Evolutionary conservation across 805 yeast genomes (phyloP), one percentile per base, ranked within the genome.

Genomic region (Nakazawaea peltata): DNA sequence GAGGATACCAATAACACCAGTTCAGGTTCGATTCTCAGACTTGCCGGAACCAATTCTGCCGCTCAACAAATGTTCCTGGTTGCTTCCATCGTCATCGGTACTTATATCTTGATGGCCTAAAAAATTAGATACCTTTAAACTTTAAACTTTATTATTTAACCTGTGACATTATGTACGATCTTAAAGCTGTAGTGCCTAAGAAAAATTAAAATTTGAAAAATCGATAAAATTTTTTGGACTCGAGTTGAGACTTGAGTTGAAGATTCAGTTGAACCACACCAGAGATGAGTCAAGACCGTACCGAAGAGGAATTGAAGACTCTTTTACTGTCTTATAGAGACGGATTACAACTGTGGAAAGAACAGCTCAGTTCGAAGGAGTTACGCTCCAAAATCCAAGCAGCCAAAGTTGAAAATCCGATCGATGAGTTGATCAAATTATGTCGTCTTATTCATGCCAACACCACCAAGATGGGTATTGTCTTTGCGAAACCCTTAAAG

Each of bases 401-500:
- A 6, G 38, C 63, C 1, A 42, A 46, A 19, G 43, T 75, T 2
- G 57, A 49, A 5, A 44, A 59, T 5, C 80, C 84, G 3, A 44
- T 74, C 7, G 60, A 56, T 5, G 94, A 85, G 46, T 47, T 83
- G 12, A 53, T 49, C 4, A 86, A 85, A 50, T 48, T 82, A 5
- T 52, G 74, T 14, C 65, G 70, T 39, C 58, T 85, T 26, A 62
- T 80, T 7, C 77, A 68, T 52, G 87, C 95, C 1, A 87, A 83
- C 50, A 65, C 80, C 2, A 85, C 95, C 2, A 84, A 84, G 51
- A 61, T 83, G 5, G 88, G 87, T 1, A 67, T 81, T 19, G 71
- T 80, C 0, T 81, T 76, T 59, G 75, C 74, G 46, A 77, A 83
- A 2, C 76, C 77, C 1, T 65, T 71, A 28, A 50, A 49, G 15